Evolutionary conservation across 176 grass and related monocot genomes (phyloP).

Genomic region (Cenchrus fungigraminus): DNA sequence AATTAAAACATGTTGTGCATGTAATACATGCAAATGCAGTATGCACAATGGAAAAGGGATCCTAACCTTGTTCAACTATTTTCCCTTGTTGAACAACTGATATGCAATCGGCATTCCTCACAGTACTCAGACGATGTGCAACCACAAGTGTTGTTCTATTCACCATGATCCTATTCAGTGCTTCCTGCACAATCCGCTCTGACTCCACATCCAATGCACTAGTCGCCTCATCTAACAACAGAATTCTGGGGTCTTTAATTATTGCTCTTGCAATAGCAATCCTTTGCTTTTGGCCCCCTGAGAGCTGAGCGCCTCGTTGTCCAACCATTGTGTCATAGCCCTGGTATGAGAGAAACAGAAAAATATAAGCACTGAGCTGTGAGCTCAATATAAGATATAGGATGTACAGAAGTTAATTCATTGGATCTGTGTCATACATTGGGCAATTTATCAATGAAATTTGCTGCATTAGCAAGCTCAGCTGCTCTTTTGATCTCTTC

Average conservation of each 20-base stretch:
- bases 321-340: constrained; percentile 94
- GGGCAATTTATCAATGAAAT: constrained; percentile 88
- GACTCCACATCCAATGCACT: constrained; percentile 91
- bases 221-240: constrained; percentile 90
- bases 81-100: constrained; percentile 80
- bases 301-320: constrained; percentile 78
- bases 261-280: constrained; percentile 90
- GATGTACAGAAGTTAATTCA: constrained; percentile 1
- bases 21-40: neutral
- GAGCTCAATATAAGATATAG: constrained; percentile 3
- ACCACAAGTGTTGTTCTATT: constrained; percentile 84
- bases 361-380: constrained; percentile 37
- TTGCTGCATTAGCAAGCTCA: constrained; percentile 84
- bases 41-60: neutral
- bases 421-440: constrained; percentile 50
- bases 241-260: constrained; percentile 78
- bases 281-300: constrained; percentile 90
- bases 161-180: constrained; percentile 76
- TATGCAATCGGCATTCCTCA: constrained; percentile 82
- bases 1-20: neutral
- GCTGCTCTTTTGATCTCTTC: constrained; percentile 79
- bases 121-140: constrained; percentile 81
- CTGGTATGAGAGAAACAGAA: constrained; percentile 41
- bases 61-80: constrained; percentile 87
- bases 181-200: constrained; percentile 84